Conservation (phyloP, 306 rosid species). For the Luffa acutangula region DNA sequence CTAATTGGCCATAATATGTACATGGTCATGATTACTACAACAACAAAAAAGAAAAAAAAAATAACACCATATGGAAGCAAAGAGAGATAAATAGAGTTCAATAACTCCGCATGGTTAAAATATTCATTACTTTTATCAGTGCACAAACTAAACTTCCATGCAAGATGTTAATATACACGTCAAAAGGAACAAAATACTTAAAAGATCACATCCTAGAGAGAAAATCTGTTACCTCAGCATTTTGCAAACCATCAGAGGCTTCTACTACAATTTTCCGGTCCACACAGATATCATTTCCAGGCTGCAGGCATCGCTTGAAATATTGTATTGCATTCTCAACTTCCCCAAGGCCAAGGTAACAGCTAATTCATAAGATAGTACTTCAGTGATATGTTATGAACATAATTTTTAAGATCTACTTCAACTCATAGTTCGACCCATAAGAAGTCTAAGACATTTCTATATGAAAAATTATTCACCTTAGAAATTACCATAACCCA, state of each 20-base stretch:
- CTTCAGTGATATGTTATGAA: neutral
- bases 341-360: conserved; percentile 88
- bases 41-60: neutral
- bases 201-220: neutral
- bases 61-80: neutral
- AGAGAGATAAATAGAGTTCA: neutral
- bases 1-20: neutral
- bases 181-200: neutral
- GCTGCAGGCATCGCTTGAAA: conserved; percentile 77
- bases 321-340: conserved; percentile 56
- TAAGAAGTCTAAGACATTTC: neutral
- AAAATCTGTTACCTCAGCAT: conserved; percentile 51
- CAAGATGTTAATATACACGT: neutral
- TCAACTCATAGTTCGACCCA: neutral
- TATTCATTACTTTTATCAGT: neutral
- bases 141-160: neutral
- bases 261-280: conserved; percentile 80
- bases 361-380: conserved; percentile 28
- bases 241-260: conserved; percentile 92
- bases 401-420: neutral
- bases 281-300: conserved; percentile 56
- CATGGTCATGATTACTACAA: too few species aligned
- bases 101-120: neutral
- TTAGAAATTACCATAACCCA: too few species aligned
- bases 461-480: neutral